Evolutionary conservation across 169 alveolate species (phyloP).

Genomic region (Plasmodium malariae): DNA sequence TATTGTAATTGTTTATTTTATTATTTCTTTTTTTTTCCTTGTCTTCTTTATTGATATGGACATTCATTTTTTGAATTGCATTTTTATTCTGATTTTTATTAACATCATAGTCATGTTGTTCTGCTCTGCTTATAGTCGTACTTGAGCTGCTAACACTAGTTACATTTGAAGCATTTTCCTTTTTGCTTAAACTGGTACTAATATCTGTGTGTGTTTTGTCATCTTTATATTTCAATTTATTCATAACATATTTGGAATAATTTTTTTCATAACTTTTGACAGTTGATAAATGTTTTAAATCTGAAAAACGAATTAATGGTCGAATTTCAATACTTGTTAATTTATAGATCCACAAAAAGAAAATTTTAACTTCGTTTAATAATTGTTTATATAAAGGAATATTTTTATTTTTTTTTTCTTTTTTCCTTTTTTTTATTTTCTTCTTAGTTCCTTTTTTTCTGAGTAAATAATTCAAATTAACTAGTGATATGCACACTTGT

Average conservation of each 20-base stretch:
- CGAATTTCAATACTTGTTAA: conserved; percentile 64
- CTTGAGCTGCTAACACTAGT: background rate
- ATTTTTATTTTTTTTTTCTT: background rate
- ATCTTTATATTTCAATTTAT: background rate
- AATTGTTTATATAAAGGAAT: conserved; percentile 63
- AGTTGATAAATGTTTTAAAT: conserved; percentile 26
- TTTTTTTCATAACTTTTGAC: conserved; percentile 44
- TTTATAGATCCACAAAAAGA: conserved; percentile 66
- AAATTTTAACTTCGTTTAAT: conserved; percentile 61
- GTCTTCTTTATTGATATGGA: background rate
- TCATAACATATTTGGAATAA: conserved; percentile 35
- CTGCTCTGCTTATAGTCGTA: background rate
- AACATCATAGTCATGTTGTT: background rate
- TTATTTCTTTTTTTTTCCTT: background rate
- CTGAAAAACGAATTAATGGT: conserved; percentile 56
- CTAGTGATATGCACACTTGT: conserved; percentile 11
- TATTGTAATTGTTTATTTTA: background rate
- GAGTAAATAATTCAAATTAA: conserved; percentile 20
- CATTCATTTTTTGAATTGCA: background rate
- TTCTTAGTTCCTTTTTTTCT: conserved; percentile 20
- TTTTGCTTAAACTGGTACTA: background rate
- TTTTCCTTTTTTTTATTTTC: conserved; percentile 20
- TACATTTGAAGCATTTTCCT: background rate
- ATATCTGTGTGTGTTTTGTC: background rate
- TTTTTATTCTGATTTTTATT: background rate